Evolutionary conservation across 2,329 filamentous ascomycete species (phyloP).

Genomic region (Drechslera avenae): DNA sequence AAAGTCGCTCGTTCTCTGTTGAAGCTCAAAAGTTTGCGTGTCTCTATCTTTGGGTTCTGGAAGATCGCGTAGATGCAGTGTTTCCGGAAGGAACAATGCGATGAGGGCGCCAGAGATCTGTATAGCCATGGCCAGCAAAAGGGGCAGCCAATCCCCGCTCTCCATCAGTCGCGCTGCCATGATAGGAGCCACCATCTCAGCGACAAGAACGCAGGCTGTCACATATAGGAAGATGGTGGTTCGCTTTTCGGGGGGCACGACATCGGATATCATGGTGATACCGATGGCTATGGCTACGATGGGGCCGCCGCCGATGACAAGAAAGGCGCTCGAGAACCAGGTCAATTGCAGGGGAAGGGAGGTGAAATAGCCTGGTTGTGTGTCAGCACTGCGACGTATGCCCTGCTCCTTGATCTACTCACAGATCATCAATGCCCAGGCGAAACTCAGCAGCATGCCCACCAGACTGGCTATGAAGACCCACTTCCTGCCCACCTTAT

Average conservation of each 20-base stretch:
- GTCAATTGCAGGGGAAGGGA: slow-evolving; percentile 53
- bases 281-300: slow-evolving; percentile 55
- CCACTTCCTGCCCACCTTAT: slow-evolving; percentile 55
- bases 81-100: slow-evolving; percentile 42
- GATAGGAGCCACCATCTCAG: slow-evolving; percentile 44
- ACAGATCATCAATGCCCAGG: slow-evolving; percentile 44
- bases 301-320: slow-evolving; percentile 55
- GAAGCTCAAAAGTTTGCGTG: slow-evolving; percentile 23
- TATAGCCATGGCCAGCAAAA: slow-evolving; percentile 38
- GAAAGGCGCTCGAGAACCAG: slow-evolving; percentile 55
- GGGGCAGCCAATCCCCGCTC: slow-evolving; percentile 40
- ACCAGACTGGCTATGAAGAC: slow-evolving; percentile 51
- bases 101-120: slow-evolving; percentile 34
- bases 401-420: slow-evolving; percentile 7
- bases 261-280: slow-evolving; percentile 58
- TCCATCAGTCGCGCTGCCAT: slow-evolving; percentile 42
- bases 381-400: slow-evolving; percentile 6
- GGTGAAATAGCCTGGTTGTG: slow-evolving; percentile 37
- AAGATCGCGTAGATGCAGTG: slow-evolving; percentile 41
- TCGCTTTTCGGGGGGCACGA: slow-evolving; percentile 54
- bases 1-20: slow-evolving; percentile 21
- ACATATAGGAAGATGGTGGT: slow-evolving; percentile 37
- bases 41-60: slow-evolving; percentile 31
- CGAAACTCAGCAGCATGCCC: slow-evolving; percentile 46
- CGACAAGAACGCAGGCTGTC: slow-evolving; percentile 39